A percentile compares a stretch with the other conserved stretches of the same genome.
These are phyloP conservation scores for Ustilago xerochloae DNA, from an alignment of 1,284 basidiomycete genomes.

Conservation along the genomic window DNA sequence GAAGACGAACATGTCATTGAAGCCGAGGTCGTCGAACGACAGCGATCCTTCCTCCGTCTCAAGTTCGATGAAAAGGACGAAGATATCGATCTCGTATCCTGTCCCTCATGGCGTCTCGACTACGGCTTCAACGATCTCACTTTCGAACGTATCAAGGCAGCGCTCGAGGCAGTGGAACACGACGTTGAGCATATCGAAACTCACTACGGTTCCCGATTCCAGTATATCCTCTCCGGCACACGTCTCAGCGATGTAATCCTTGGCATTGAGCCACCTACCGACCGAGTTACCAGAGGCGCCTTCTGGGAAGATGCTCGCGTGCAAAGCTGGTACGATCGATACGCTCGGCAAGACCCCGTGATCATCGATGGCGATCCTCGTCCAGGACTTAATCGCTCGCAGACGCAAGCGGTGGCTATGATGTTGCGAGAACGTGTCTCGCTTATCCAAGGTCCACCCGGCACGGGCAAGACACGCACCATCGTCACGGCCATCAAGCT, in stretches of 20 bases:
- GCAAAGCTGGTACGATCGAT: conserved; percentile 69
- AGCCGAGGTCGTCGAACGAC: conserved; percentile 57
- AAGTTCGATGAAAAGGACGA: conserved; percentile 53
- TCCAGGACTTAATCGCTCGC: conserved; percentile 80
- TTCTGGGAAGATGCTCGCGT: conserved; percentile 72
- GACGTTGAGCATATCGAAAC: conserved; percentile 72
- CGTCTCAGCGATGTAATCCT: conserved; percentile 67
- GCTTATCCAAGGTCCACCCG: conserved; percentile 91
- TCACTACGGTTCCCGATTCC: conserved; percentile 41
- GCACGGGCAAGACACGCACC: conserved; percentile 94
- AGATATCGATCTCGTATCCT: conserved; percentile 53
- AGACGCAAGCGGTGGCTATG: conserved; percentile 83
- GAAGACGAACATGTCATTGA: conserved; percentile 32
- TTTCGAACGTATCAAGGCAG: conserved; percentile 77
- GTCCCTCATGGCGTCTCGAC: conserved; percentile 73
- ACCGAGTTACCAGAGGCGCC: conserved; percentile 71
- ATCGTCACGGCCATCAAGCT: conserved; percentile 85
- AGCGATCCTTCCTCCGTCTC: conserved; percentile 51
- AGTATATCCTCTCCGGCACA: conserved; percentile 54
- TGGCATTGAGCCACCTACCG: conserved; percentile 74
- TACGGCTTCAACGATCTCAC: conserved; percentile 77
- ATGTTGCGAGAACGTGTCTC: conserved; percentile 84
- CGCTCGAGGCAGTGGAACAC: conserved; percentile 75
- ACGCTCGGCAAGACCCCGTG: conserved; percentile 72
- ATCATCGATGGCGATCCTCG: conserved; percentile 82